These are phyloP conservation scores for Amphichorda felina DNA, from an alignment of 2,329 filamentous ascomycete genomes.

Conservation along the genomic window DNA sequence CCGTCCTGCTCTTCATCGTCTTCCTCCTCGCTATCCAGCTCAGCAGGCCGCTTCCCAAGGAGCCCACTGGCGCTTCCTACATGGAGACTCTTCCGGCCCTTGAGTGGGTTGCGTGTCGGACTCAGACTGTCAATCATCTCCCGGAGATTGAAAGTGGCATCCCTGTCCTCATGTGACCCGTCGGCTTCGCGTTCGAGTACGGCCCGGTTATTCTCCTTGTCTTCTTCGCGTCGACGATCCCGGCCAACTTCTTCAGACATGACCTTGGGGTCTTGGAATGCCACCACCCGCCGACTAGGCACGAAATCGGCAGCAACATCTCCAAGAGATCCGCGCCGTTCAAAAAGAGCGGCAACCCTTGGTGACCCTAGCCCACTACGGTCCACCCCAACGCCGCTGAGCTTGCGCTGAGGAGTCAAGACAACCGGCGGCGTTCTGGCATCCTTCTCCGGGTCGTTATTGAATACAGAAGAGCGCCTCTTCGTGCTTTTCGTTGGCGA, in stretches of 20 bases:
- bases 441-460: conserved; percentile 1
- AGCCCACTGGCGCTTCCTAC: conserved; percentile 63
- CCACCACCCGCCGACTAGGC: conserved; percentile 37
- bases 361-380: conserved; percentile 64
- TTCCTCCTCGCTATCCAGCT: conserved; percentile 54
- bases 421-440: conserved; percentile 5
- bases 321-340: conserved; percentile 59
- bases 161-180: conserved; percentile 36
- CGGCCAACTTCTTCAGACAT: conserved; percentile 52
- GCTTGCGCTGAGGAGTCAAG: conserved; percentile 34
- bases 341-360: conserved; percentile 57
- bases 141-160: conserved; percentile 55
- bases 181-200: conserved; percentile 40
- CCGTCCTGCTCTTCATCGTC: conserved; percentile 47
- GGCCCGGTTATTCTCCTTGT: conserved; percentile 45
- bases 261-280: conserved; percentile 53
- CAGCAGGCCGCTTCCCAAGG: conserved; percentile 60
- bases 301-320: conserved; percentile 54
- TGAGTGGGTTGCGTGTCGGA: conserved; percentile 57
- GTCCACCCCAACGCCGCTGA: conserved; percentile 60
- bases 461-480: background rate
- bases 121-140: conserved; percentile 71
- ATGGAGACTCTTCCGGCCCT: conserved; percentile 63
- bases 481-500: conserved; percentile 10
- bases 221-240: conserved; percentile 46